A percentile compares a stretch with the other conserved stretches of the same genome.
Evolutionary conservation across 2,329 filamentous ascomycete species (phyloP).

Genomic region (Colletotrichum tanaceti): DNA sequence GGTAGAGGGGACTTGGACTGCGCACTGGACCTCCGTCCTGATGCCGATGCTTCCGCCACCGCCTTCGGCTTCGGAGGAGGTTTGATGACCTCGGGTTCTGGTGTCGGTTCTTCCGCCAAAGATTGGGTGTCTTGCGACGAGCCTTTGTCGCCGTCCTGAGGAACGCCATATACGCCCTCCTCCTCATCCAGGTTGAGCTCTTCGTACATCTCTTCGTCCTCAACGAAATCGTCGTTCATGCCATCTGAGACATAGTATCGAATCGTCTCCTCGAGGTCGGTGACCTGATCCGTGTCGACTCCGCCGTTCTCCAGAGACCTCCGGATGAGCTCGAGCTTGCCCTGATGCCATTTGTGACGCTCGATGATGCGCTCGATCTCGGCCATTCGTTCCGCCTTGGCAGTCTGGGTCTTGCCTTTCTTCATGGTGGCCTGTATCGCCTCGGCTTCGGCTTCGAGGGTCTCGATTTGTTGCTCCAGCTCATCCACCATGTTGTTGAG

Average conservation of each 20-base stretch:
- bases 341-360: conserved; percentile 95
- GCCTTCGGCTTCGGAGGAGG: conserved; percentile 50
- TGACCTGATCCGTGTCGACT: conserved; percentile 87
- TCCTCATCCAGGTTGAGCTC: conserved; percentile 93
- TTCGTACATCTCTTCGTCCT: conserved; percentile 95
- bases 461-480: conserved; percentile 92
- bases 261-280: conserved; percentile 90
- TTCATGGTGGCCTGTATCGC: conserved; percentile 88
- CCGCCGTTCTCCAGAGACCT: conserved; percentile 92
- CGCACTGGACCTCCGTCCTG: conserved; percentile 79
- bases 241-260: conserved; percentile 95
- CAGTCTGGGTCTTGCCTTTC: conserved; percentile 89
- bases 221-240: conserved; percentile 87
- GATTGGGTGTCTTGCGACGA: conserved; percentile 98
- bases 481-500: conserved; percentile 89
- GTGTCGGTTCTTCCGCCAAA: conserved; percentile 79
- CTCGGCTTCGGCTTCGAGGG: conserved; percentile 90
- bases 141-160: conserved; percentile 81
- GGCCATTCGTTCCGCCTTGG: conserved; percentile 87
- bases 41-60: conserved; percentile 63
- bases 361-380: conserved; percentile 88
- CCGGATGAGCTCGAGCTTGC: conserved; percentile 89
- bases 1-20: conserved; percentile 95
- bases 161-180: conserved; percentile 87
- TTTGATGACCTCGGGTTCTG: conserved; percentile 67